phyloP scores from a whole-genome alignment of 2,329 filamentous ascomycete species.

The Hypoxylon sp. region DNA sequence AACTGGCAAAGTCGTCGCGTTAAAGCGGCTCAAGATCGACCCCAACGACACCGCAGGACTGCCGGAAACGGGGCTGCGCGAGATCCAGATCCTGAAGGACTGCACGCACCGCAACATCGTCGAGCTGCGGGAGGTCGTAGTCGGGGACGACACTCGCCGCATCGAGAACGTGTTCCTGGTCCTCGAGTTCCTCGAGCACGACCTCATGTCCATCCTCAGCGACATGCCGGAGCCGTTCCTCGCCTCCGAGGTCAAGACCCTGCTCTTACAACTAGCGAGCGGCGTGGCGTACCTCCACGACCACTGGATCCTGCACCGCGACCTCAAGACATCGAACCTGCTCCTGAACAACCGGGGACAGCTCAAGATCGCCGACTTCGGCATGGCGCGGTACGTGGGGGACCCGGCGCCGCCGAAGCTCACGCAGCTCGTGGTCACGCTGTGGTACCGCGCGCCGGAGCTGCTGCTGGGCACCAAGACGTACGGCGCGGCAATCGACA shows the following conservation, averaged over 20 bases:
- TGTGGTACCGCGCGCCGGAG: slow-evolving; percentile 97
- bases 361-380: slow-evolving; percentile 97
- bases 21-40: slow-evolving; percentile 96
- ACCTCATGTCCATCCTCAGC: slow-evolving; percentile 92
- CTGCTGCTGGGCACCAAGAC: slow-evolving; percentile 83
- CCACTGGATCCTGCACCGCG: slow-evolving; percentile 92
- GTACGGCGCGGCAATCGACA: slow-evolving; percentile 85
- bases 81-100: slow-evolving; percentile 91
- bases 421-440: slow-evolving; percentile 93
- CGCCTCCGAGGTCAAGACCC: slow-evolving; percentile 91
- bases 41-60: slow-evolving; percentile 80
- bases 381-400: slow-evolving; percentile 93
- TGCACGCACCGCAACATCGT: slow-evolving; percentile 89
- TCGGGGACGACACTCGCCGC: slow-evolving; percentile 67
- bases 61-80: slow-evolving; percentile 90
- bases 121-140: slow-evolving; percentile 84
- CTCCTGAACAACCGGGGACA: slow-evolving; percentile 95
- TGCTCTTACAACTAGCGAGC: slow-evolving; percentile 84
- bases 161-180: slow-evolving; percentile 85
- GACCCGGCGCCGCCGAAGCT: slow-evolving; percentile 81
- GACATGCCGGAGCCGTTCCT: slow-evolving; percentile 96
- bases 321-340: slow-evolving; percentile 94
- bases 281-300: slow-evolving; percentile 89
- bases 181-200: slow-evolving; percentile 98
- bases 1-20: slow-evolving; percentile 85